Base-by-base conservation (phyloP, 129 eudicot genomes). In the Sambucus nigra region DNA sequence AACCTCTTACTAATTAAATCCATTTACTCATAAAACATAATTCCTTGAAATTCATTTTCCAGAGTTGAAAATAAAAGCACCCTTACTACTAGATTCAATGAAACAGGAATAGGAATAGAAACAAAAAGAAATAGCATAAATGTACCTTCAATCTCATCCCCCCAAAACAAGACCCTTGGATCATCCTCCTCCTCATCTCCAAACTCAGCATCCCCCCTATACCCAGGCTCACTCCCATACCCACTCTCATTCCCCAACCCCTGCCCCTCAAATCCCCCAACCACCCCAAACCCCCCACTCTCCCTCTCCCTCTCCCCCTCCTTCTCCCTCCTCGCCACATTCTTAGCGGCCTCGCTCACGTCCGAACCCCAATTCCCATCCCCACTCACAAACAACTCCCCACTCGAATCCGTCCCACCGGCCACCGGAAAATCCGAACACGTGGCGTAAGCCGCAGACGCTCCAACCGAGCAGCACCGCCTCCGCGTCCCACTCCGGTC, bases 181-280 rank as follows among this genome's bases (percentile, higher is more conserved):
- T 81, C 93, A 66, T 84, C 97, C 25, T 89, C 97, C 46, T 88
- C 97, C 66, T 89, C 97, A 46, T 89, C 97, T 33, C 88, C 97
- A 8, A 78, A 87, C 55, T 84, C 95, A 1, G 83, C 97, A 76
- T 89, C 95, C 9, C 97, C 97, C 46, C 97, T 53, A 64, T 89
- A 89, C 22, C 97, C 95, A 10, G 95, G 95, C 55, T 84, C 95
- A 66, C 97, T 89, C 51, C 95, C 95, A 52, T 89, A 89, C 55
- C 95, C 97, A 11, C 95, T 84, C 41, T 89, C 97, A 54, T 72
- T 89, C 42, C 42, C 42, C 42, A n/a, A n/a, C 68, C 92, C 94
- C 58, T 60, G 77, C 29, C 31, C 55, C 46, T 83, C 94, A 40
- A 71, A 69, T 68, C 66, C 68, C 17, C 86, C 81, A 60, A 58